A percentile compares a stretch with the other conserved stretches of the same genome.
Evolutionary conservation across 345 rosid species (phyloP).

Genomic region (Psidium guajava): DNA sequence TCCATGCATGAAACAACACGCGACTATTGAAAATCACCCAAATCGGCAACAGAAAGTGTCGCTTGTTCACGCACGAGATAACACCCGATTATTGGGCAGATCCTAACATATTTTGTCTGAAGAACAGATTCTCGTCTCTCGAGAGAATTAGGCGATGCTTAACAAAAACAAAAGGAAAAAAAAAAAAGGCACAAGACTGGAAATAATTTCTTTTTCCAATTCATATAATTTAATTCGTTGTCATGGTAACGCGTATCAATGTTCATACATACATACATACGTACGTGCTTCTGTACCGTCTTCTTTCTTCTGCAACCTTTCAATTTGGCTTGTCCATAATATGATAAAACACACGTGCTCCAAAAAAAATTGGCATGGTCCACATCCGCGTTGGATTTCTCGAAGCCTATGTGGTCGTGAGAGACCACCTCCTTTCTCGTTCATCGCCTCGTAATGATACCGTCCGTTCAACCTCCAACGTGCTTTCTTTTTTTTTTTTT

Average conservation of each 20-base stretch:
- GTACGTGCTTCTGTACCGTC: neutral
- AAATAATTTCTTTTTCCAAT: too few relatives aligned
- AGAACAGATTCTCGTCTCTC: too few relatives aligned
- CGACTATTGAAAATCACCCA: neutral
- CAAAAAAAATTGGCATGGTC: neutral
- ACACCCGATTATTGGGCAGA: neutral
- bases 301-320: neutral
- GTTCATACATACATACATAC: too few relatives aligned
- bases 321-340: neutral
- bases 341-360: neutral
- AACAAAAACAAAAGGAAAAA: neutral
- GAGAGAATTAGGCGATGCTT: too few relatives aligned
- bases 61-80: neutral
- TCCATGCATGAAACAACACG: neutral
- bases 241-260: too few relatives aligned
- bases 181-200: too few relatives aligned
- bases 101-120: neutral
- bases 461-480: too few relatives aligned
- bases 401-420: neutral
- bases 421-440: neutral
- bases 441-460: neutral
- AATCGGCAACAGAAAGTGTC: fast-evolving
- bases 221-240: too few relatives aligned
- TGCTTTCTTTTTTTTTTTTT: too few relatives aligned
- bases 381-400: neutral